Conservation (phyloP, 208 protist genomes). For the Leishmania mexicana region DNA sequence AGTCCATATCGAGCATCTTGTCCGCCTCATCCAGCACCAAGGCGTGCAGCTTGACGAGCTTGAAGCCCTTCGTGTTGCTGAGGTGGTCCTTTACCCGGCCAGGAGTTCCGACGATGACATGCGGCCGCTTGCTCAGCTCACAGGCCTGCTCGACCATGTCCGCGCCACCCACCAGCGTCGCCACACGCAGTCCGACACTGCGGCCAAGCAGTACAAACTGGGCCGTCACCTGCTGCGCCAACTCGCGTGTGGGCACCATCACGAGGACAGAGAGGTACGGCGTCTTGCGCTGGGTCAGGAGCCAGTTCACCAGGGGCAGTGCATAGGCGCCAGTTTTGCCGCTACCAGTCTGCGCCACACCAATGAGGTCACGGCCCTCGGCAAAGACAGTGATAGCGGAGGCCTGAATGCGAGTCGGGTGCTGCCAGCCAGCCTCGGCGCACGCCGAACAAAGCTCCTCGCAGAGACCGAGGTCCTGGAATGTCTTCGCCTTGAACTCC, state of each 20-base stretch:
- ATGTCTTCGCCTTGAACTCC: conserved; percentile 78
- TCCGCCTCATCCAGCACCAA: conserved; percentile 99
- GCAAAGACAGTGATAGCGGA: conserved; percentile 94
- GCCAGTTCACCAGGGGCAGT: conserved; percentile 97
- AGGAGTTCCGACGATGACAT: conserved; percentile 98
- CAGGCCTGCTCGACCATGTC: conserved; percentile 96
- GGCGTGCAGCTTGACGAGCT: conserved; percentile 94
- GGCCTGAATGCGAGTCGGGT: conserved; percentile 96
- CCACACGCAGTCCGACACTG: conserved; percentile 90
- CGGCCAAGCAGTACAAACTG: conserved; percentile 91
- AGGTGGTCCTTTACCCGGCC: conserved; percentile 98
- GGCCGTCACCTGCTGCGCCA: conserved; percentile 98
- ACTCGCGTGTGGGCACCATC: conserved; percentile 98
- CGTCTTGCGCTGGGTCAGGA: conserved; percentile 92
- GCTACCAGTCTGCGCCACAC: conserved; percentile 98
- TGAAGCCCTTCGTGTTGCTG: conserved; percentile 98
- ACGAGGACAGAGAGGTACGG: conserved; percentile 94
- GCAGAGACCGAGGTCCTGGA: conserved; percentile 92
- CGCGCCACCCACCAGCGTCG: conserved; percentile 93
- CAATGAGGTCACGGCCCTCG: conserved; percentile 95
- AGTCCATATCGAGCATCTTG: conserved; percentile 98
- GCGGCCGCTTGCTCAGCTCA: conserved; percentile 93
- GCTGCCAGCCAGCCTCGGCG: conserved; percentile 85
- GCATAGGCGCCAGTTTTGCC: conserved; percentile 99
- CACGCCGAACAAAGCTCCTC: conserved; percentile 92